phyloP scores from a whole-genome alignment of 164 flowering plant species.

The Piper betle region DNA sequence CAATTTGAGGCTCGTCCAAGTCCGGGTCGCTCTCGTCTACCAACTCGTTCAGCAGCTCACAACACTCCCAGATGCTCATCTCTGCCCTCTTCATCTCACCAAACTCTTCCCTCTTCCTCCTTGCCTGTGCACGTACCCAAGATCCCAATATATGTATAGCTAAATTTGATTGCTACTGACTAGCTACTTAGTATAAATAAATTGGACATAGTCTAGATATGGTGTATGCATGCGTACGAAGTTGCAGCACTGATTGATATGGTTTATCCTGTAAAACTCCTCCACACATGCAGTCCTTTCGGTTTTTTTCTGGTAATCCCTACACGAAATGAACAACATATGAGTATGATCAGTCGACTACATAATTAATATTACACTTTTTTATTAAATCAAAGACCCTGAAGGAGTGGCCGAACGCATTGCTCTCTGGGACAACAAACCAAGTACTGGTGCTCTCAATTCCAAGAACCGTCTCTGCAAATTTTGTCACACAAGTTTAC shows the following conservation, averaged over 20 bases:
- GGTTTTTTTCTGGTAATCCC: constrained; percentile 25
- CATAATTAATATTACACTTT: no score
- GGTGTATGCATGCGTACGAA: constrained; percentile 12
- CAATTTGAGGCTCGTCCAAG: constrained; percentile 34
- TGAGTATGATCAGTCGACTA: no score
- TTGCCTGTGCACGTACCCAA: constrained; percentile 8
- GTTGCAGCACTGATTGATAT: constrained; percentile 27
- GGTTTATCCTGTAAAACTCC: constrained; percentile 20
- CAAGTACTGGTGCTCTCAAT: no score
- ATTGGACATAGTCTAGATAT: no score
- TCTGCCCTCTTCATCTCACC: constrained; percentile 17
- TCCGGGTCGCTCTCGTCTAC: constrained; percentile 38
- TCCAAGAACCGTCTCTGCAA: no score
- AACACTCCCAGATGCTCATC: constrained; percentile 38
- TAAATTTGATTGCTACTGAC: no score
- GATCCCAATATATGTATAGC: no score
- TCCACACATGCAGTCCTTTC: constrained; percentile 17
- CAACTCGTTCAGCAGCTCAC: constrained; percentile 29
- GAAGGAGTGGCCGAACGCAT: constrained; percentile 28
- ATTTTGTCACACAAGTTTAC: no score
- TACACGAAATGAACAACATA: no score
- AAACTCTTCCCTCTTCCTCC: constrained; percentile 24
- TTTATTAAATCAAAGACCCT: no score
- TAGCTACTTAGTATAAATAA: no score
- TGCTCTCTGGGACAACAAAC: constrained; percentile 19